Evolutionary conservation across 2,329 filamentous ascomycete genomes (phyloP), one percentile per base, ranked within the genome.

Genomic region (Monilinia fructicola): DNA sequence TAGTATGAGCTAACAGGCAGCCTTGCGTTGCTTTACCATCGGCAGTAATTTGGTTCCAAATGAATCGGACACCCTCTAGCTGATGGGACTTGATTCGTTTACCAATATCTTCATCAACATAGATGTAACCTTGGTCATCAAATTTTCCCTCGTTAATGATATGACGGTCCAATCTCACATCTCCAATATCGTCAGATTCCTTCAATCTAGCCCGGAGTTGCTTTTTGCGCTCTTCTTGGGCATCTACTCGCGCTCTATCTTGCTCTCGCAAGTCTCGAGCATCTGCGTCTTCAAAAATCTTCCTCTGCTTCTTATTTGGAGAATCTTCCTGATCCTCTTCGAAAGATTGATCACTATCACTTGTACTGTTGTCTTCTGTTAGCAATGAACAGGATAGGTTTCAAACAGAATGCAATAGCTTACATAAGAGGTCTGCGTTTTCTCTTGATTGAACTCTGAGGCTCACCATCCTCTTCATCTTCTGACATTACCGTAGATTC

Each of bases 1-100:
- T 97, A 0, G 91, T 92, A 76, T 97, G 93, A 7, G 93, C 90
- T 26, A 97, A 81, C 16, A 96, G 82, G 74, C 91, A 96, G 2
- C 93, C 93, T 76, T 93, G 88, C 23, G 83, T 82, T 6, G 81
- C 79, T 4, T 82, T 79, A 1, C 80, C 76, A 65, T 87, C 70
- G 48, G 66, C 60, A 42, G 84, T 82, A 54, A 97, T 80, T 70
- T 94, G 90, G 71, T 92, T 88, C 92, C 93, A 97, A 81, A 97
- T 85, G 77, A 97, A 97, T 14, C 89, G 88, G 26, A 97, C 86
- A 1, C 93, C 93, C 0, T 86, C 82, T 56, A 96, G 81, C 74
- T 97, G 93, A 76, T 97, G 92, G 11, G 86, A 81, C 73, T 95
- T 94, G 69, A 96, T 90, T 7, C 79, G 81, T 10, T 73, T 73